Conservation (phyloP, 768 basidiomycete genomes). For the Leccinum disarticulatum region DNA sequence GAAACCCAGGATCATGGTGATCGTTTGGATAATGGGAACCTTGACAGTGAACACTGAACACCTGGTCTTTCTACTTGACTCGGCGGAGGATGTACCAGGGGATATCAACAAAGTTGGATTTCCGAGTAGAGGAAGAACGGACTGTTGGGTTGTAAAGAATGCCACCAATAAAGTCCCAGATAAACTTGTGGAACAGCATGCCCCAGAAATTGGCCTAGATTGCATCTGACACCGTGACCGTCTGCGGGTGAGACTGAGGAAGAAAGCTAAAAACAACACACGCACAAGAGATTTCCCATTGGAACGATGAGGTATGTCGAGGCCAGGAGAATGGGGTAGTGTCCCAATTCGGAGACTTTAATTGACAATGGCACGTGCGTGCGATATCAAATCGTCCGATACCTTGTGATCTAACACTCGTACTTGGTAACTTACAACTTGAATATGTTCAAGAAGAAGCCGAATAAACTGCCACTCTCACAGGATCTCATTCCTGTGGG, state of each 20-base stretch:
- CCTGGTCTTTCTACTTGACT: slow-evolving; percentile 30
- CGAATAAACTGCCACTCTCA: slow-evolving; percentile 20
- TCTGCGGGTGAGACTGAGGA: too few relatives aligned
- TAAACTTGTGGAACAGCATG: slow-evolving; percentile 87
- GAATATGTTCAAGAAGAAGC: slow-evolving; percentile 35
- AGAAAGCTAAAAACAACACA: slow-evolving; percentile 21
- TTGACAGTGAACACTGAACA: slow-evolving; percentile 78
- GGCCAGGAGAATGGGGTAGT: too few relatives aligned
- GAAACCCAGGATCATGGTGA: slow-evolving; percentile 61
- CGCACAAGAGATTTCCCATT: slow-evolving; percentile 50
- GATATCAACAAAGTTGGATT: not conserved
- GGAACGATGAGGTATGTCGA: too few relatives aligned
- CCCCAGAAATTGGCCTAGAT: slow-evolving; percentile 84
- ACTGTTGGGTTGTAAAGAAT: slow-evolving; percentile 48
- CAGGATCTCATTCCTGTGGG: slow-evolving; percentile 55
- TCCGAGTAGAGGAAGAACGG: slow-evolving; percentile 30
- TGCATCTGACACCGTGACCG: slow-evolving; percentile 47
- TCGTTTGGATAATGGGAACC: slow-evolving; percentile 68
- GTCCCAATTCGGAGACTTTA: too few relatives aligned
- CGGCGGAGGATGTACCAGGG: slow-evolving; percentile 35
- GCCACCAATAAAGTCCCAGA: slow-evolving; percentile 70
- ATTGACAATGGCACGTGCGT: too few relatives aligned
- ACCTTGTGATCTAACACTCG: too few relatives aligned
- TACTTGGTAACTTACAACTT: too few relatives aligned
- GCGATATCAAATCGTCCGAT: too few relatives aligned